These are phyloP conservation scores for Akebia trifoliata DNA, from an alignment of 164 flowering plant genomes.

Conservation along the genomic window DNA sequence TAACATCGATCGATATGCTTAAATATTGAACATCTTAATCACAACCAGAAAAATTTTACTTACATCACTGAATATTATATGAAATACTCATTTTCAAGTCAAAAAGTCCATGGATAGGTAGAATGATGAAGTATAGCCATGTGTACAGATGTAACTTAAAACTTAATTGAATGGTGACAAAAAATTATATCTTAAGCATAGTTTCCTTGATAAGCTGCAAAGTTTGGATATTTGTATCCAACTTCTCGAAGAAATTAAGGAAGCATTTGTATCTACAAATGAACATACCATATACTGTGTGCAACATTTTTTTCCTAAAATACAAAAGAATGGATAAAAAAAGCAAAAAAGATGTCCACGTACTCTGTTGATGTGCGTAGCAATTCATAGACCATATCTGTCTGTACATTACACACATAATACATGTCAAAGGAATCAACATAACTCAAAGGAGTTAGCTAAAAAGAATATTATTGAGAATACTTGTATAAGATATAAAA, in stretches of 20 bases:
- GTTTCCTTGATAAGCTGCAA: too few species aligned
- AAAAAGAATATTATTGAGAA: not conserved
- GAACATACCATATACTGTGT: not conserved
- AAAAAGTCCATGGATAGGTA: too few species aligned
- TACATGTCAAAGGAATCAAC: slow-evolving; percentile 10
- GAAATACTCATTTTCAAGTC: too few species aligned
- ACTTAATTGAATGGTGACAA: too few species aligned
- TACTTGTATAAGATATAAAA: not conserved
- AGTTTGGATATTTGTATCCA: too few species aligned
- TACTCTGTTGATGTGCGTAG: slow-evolving; percentile 97
- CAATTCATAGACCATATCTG: slow-evolving; percentile 97
- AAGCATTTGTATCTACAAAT: too few species aligned
- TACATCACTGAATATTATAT: too few species aligned
- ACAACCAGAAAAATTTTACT: not conserved
- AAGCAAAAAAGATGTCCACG: slow-evolving; percentile 19
- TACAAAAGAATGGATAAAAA: not conserved
- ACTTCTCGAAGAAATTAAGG: not conserved
- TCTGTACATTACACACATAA: slow-evolving; percentile 42
- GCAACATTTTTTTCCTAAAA: not conserved
- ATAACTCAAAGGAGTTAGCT: not conserved
- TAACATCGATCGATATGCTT: too few species aligned
- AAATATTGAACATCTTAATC: not conserved
- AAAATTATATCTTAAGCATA: too few species aligned
- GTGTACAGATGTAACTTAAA: too few species aligned
- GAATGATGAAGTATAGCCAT: too few species aligned